Evolutionary conservation across 495 filamentous ascomycete genomes (phyloP).

Genomic region (Penicillium mononematosum): DNA sequence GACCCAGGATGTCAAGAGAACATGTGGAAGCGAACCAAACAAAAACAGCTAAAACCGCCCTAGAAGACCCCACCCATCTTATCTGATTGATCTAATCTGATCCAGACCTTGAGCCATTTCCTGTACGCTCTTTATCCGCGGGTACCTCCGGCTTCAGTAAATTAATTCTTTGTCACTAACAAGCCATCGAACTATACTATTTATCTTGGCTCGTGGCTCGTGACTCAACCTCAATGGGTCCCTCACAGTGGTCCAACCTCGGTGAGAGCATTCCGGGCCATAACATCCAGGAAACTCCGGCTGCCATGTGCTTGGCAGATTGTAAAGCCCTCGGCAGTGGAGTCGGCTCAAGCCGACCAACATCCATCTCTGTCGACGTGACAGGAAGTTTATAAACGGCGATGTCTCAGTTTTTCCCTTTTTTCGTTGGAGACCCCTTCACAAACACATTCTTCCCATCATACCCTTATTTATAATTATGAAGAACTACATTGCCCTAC

Average conservation of each 20-base stretch:
- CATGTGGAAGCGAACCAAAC: neutral
- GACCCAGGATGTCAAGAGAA: neutral
- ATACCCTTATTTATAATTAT: neutral
- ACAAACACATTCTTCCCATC: neutral
- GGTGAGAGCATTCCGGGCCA: neutral
- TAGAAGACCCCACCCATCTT: neutral
- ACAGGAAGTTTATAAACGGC: neutral
- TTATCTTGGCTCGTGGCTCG: neutral
- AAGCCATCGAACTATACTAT: neutral
- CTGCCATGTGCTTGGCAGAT: neutral
- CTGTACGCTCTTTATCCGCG: neutral
- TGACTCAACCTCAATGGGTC: neutral
- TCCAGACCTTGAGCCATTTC: neutral
- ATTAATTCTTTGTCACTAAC: neutral
- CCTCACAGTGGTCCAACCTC: neutral
- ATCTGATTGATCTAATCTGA: slow-evolving; percentile 1
- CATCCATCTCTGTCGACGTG: neutral
- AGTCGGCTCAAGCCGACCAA: neutral
- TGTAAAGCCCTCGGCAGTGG: neutral
- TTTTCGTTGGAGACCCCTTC: neutral
- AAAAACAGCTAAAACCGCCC: neutral
- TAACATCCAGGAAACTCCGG: neutral
- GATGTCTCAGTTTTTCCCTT: neutral
- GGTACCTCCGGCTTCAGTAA: neutral
- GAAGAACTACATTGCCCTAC: slow-evolving; percentile 6